phyloP scores from a whole-genome alignment of 768 basidiomycete genomes.

The Amanita pallidorosea region DNA sequence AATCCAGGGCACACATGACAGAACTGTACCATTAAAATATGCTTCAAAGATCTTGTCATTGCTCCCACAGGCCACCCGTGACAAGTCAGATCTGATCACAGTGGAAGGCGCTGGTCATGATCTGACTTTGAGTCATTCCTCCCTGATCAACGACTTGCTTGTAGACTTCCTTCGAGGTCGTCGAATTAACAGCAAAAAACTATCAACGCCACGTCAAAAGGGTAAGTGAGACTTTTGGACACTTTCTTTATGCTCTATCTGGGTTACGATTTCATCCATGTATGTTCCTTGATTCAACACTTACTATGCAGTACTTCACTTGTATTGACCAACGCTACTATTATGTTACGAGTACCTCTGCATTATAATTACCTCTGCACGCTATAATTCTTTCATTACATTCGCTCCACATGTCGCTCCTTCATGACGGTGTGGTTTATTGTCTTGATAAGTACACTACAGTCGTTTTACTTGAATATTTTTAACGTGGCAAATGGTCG shows the following conservation, averaged over 20 bases:
- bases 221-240: neutral
- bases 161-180: constrained; percentile 18
- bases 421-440: neutral
- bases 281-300: neutral
- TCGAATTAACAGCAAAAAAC: neutral
- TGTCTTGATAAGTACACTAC: neutral
- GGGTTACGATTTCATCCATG: constrained; percentile 1
- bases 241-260: neutral
- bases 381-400: neutral
- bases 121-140: constrained; percentile 31
- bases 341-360: neutral
- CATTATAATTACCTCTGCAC: neutral
- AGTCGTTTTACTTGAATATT: too few relatives aligned
- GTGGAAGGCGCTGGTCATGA: constrained; percentile 47
- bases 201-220: neutral
- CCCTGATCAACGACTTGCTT: constrained; percentile 22
- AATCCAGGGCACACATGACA: constrained; percentile 46
- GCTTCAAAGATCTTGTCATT: constrained; percentile 33
- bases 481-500: too few relatives aligned
- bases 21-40: constrained; percentile 45
- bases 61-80: constrained; percentile 25
- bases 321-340: neutral
- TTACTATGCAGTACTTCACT: neutral
- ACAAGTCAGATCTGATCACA: constrained; percentile 29
- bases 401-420: neutral